Base-by-base conservation (phyloP, 768 basidiomycete genomes). In the Lactarius indigo region DNA sequence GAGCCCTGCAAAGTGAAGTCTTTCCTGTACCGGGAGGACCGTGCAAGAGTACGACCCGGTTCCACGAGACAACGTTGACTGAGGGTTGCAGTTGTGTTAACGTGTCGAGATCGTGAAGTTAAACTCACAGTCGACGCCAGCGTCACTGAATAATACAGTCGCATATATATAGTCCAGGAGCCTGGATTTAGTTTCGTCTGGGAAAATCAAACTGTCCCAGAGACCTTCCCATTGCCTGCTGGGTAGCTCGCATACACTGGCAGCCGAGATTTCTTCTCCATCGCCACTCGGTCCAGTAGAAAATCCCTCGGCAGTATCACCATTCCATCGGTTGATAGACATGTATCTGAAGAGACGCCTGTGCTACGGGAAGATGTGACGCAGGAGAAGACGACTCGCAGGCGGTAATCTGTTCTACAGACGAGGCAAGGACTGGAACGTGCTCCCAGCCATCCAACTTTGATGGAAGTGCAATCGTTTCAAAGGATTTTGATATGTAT, bases 21-120 rank as follows among this genome's bases (percentile, higher is more conserved):
- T 99, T 98, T 15, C 97, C 96, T 1, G 97, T 98, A 0, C 97
- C 97, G 2, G 97, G 97, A 28, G 97, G 97, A 0, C 97, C 97
- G 74, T 98, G 96, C 17, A 99, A 80, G 9, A 99, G 79, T 1
- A 98, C 91, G 17, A 99, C 89, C 2, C 96, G 87, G 74, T 98
- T 98, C 95, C 96, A 98, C 0, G 93, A 89, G 13, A 98, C 87
- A 42, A 98, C 82, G 73, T 98, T 96, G 77, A 87, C 91, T 92
- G 65, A 2, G 59, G n/a, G 41, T 39, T 5, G n/a, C 26, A 33
- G 47, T 62, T 50, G 44, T 39, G 44, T 58, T 28, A 73, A 60
- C 61, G 63, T 23, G 57, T 55, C 26, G 57, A 57, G 62, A 37
- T 20, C 33, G 37, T 41, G 57, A 18, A 35, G 30, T 30, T 2